A percentile compares a stretch with the other conserved stretches of the same genome.
Evolutionary conservation across 2,329 filamentous ascomycete genomes (phyloP).

Genomic region (Plectosphaerella cucumerina): DNA sequence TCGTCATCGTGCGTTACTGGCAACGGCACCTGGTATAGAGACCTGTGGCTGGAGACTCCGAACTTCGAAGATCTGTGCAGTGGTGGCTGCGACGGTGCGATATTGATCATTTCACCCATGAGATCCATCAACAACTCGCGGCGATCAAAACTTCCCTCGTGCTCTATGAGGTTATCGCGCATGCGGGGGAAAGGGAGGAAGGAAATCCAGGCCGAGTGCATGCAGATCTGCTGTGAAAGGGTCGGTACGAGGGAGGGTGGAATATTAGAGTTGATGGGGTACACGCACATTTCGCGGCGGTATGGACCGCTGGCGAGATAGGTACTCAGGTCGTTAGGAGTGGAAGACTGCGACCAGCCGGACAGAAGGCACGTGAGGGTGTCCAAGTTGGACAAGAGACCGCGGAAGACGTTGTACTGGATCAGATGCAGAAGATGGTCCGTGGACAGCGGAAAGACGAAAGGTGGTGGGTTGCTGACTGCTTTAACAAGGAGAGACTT

Average conservation of each 20-base stretch:
- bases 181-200: constrained; percentile 6
- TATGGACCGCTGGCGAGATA: constrained; percentile 3
- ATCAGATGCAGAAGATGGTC: constrained; percentile 8
- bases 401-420: constrained; percentile 7
- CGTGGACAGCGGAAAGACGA: constrained; percentile 1
- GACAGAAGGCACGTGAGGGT: constrained; percentile 2
- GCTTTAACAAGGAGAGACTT: too few relatives aligned
- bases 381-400: constrained; percentile 2
- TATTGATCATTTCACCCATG: constrained; percentile 3
- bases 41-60: background rate
- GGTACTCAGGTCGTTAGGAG: background rate
- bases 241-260: constrained; percentile 4
- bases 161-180: constrained; percentile 9
- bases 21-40: background rate
- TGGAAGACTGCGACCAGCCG: background rate
- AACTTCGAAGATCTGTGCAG: background rate
- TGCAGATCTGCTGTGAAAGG: background rate
- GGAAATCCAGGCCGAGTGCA: constrained; percentile 7
- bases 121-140: constrained; percentile 5
- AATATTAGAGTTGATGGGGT: constrained; percentile 7
- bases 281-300: constrained; percentile 3
- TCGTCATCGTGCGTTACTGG: background rate
- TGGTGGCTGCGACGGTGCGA: background rate
- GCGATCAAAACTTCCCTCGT: constrained; percentile 5
- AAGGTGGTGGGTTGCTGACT: too few relatives aligned